These are phyloP conservation scores for Antarctomyces pellizariae DNA, from an alignment of 495 filamentous ascomycete genomes.

Conservation along the genomic window DNA sequence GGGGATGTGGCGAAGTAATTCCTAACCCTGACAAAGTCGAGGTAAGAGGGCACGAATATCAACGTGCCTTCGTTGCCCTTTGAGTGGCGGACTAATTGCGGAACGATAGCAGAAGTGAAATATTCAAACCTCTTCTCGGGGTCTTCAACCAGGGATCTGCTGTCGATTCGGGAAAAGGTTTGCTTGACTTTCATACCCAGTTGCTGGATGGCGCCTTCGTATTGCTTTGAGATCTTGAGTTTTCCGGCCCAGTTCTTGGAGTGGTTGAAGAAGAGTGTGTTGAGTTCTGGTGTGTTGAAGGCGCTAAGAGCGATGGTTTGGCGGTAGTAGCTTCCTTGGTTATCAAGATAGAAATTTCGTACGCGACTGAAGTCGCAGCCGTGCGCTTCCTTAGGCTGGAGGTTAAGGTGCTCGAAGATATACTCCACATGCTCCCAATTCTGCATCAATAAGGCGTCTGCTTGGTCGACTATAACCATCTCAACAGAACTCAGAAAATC, in stretches of 20 bases:
- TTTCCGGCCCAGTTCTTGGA: slow-evolving; percentile 66
- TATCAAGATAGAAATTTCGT: slow-evolving; percentile 77
- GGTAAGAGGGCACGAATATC: slow-evolving; percentile 75
- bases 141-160: slow-evolving; percentile 38
- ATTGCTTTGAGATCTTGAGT: slow-evolving; percentile 39
- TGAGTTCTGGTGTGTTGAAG: slow-evolving; percentile 76
- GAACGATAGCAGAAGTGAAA: slow-evolving; percentile 61
- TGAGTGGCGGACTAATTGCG: slow-evolving; percentile 36
- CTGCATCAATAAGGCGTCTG: slow-evolving; percentile 87
- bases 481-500: slow-evolving; percentile 91
- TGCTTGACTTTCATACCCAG: slow-evolving; percentile 47
- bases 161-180: slow-evolving; percentile 77
- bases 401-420: slow-evolving; percentile 78
- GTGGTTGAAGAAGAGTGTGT: slow-evolving; percentile 47
- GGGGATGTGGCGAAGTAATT: slow-evolving; percentile 70
- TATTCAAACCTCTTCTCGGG: slow-evolving; percentile 82
- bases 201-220: slow-evolving; percentile 41
- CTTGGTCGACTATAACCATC: slow-evolving; percentile 70
- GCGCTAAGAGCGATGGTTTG: slow-evolving; percentile 62
- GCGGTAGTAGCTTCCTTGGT: slow-evolving; percentile 51
- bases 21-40: slow-evolving; percentile 79
- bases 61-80: slow-evolving; percentile 34
- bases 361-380: slow-evolving; percentile 88
- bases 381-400: slow-evolving; percentile 72
- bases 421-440: slow-evolving; percentile 93